Evolutionary conservation across 148 eudicot species (phyloP), one percentile per base, ranked within the genome.

Genomic region (Fagopyrum tataricum): DNA sequence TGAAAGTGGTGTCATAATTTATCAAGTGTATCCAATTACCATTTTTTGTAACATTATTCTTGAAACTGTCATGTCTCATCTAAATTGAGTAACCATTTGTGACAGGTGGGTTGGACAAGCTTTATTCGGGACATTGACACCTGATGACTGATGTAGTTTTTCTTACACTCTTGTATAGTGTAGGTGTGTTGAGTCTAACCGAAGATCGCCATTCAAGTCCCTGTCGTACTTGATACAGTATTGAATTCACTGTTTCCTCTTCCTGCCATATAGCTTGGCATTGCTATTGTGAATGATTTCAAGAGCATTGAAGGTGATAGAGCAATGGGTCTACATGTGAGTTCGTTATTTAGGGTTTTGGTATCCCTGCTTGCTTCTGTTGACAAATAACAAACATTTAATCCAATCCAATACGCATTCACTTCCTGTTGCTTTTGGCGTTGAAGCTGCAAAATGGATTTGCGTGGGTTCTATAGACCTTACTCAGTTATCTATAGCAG

Each of bases 101-200:
- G 75, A 21, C 76, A 94, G 98, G 98, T 94, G 98, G 98, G 98
- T 97, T 59, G 98, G 98, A 78, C 98, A 94, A 87, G 96, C 97
- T 75, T 86, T 94, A 72, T 94, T 94, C 80, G 98, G 98, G 70
- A 94, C 91, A 43, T 90, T 94, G 52, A 91, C 93, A 26, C 98
- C 90, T 64, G 98, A n/a, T n/a, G n/a, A n/a, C n/a, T n/a, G n/a
- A 94, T 74, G 75, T 94, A 67, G 71, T 94, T 62, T 89, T 94
- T 73, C 94, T 94, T 47, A 94, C 98, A 24, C 91, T 94, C 56
- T 79, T 94, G 82, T 94, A 94, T 77, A 94, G 98, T 78, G 76
- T 86, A 75, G 98, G 97, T 61, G 98, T 97, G 88, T 97, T 94
- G 87, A 74, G 87, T 69, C 49, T 78, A 18, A 64, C 31, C 14